phyloP scores from a whole-genome alignment of 176 grass and related monocot genomes.

The Rhynchospora pubera region DNA sequence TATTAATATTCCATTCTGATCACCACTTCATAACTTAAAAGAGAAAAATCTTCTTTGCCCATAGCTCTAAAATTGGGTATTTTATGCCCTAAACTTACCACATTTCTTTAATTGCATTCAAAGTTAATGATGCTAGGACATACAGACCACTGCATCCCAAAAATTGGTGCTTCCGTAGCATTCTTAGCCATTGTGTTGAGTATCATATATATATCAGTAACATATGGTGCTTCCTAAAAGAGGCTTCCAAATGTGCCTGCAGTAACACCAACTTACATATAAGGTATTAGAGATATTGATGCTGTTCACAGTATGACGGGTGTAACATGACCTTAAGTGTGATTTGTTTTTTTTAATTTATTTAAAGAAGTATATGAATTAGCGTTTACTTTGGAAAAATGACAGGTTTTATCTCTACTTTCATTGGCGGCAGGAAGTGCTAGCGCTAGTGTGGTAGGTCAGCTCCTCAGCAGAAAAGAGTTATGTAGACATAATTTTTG shows the following conservation, averaged over 20 bases:
- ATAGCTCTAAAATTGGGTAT: neutral
- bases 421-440: conserved; percentile 7
- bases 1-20: neutral
- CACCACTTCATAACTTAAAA: neutral
- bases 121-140: neutral
- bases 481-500: neutral
- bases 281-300: neutral
- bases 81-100: neutral
- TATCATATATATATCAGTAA: neutral
- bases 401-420: conserved; percentile 7
- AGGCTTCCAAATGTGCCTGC: neutral
- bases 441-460: neutral
- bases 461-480: neutral
- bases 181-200: neutral
- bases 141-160: neutral
- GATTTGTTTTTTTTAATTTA: neutral
- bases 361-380: neutral
- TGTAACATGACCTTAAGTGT: neutral
- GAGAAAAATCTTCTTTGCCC: neutral
- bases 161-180: neutral
- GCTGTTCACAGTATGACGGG: neutral
- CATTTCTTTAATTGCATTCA: neutral
- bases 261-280: neutral
- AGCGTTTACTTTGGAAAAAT: neutral
- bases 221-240: neutral